Evolutionary conservation across 352 stramenopile species (phyloP), one percentile per base, ranked within the genome.

Genomic region (Phytopythium litorale): DNA sequence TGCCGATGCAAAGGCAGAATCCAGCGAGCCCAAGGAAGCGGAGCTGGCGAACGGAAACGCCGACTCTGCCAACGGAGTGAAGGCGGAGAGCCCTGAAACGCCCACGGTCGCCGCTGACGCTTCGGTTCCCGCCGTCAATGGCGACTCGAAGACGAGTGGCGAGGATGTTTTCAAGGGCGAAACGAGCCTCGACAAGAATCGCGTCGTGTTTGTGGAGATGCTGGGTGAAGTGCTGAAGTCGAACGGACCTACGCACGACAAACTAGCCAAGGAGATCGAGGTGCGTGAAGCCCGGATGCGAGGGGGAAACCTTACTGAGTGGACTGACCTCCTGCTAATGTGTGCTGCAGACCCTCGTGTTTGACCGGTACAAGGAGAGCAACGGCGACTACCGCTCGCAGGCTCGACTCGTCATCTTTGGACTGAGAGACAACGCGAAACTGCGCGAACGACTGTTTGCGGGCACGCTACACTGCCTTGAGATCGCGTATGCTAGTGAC

Each of bases 341-440:
- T 32, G 32, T 63, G 8, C 42, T 89, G 15, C 37, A 92, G 83
- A 70, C 72, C 15, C 70, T 80, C 54, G 73, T 94, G 38, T 92
- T 88, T 65, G 86, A 92, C 58, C 83, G 86, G 13, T 92, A 90
- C 67, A 91, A 87, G 56, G 79, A 94, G 45, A 91, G 71, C 65
- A 85, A 79, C 49, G 80, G 81, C 15, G 81, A 92, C 55, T 94
- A 94, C 73, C 76, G 76, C 50, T 68, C 71, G 48, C 87, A 89
- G 67, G 78, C 86, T 33, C 83, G 86, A 15, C 82, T 84, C 58
- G 84, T 94, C 65, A 91, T 84, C 40, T 92, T 94, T 69, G 82
- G 81, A 7, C 65, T 94, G 25, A 87, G 89, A 64, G 74, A 81
- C 37, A 89, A 92, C 70, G 65, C 69, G 30, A 65, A 70, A 28